Conservation (phyloP, 352 stramenopile genomes). For the Albugo candida region DNA sequence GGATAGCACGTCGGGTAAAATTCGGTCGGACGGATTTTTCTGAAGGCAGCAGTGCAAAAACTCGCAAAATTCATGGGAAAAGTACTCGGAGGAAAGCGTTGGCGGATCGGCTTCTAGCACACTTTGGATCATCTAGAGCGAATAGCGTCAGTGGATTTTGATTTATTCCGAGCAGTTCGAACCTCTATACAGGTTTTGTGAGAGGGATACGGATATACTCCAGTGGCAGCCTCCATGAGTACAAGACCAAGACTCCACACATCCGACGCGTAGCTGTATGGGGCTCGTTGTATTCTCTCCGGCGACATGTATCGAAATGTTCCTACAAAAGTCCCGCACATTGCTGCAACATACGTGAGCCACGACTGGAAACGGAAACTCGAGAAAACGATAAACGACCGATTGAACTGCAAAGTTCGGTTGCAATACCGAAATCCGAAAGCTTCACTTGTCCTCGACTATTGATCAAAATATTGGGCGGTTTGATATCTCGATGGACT, state of each 20-base stretch:
- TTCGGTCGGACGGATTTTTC: slow-evolving; percentile 40
- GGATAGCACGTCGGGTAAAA: slow-evolving; percentile 34
- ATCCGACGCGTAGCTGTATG: slow-evolving; percentile 84
- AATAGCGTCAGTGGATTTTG: background rate
- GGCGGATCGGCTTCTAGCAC: slow-evolving; percentile 49
- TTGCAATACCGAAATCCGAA: slow-evolving; percentile 92
- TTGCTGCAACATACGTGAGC: slow-evolving; percentile 22
- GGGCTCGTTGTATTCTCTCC: slow-evolving; percentile 83
- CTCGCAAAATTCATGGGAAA: slow-evolving; percentile 50
- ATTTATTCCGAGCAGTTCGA: background rate
- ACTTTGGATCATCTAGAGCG: slow-evolving; percentile 38
- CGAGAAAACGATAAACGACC: background rate
- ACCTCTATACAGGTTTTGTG: slow-evolving; percentile 62
- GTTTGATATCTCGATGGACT: slow-evolving; percentile 95
- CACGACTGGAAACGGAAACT: background rate
- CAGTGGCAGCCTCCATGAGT: slow-evolving; percentile 79
- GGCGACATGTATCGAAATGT: slow-evolving; percentile 90
- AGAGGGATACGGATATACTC: slow-evolving; percentile 77
- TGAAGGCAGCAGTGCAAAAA: slow-evolving; percentile 48
- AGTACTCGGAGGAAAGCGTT: slow-evolving; percentile 38
- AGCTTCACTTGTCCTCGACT: slow-evolving; percentile 85
- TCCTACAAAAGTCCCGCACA: slow-evolving; percentile 87
- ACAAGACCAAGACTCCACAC: slow-evolving; percentile 86
- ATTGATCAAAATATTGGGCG: slow-evolving; percentile 89
- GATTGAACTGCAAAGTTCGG: slow-evolving; percentile 72